These are phyloP conservation scores for Antitrichia curtipendula DNA, from an alignment of 225 moss, liverwort and hornwort species.

Conservation along the genomic window DNA sequence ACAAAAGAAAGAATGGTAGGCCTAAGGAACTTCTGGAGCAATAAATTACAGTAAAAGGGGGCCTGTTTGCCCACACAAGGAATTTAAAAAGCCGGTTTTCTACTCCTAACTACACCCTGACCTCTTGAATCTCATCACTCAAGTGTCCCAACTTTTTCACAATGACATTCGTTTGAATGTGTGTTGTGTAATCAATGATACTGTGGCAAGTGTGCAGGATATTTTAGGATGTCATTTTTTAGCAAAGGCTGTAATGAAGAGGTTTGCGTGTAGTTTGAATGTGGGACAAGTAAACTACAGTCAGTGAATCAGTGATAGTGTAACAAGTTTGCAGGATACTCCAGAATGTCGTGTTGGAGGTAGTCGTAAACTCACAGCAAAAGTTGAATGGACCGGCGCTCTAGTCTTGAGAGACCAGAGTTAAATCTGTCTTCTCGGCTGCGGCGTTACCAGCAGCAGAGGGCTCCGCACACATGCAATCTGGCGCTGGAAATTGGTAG, in stretches of 20 bases:
- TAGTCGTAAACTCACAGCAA: background rate
- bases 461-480: constrained; percentile 54
- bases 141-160: background rate
- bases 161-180: background rate
- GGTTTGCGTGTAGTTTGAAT: background rate
- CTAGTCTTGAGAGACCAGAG: background rate
- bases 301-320: background rate
- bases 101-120: constrained; percentile 4
- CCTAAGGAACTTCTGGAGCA: background rate
- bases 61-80: constrained; percentile 30
- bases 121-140: background rate
- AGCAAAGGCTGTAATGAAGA: background rate
- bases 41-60: constrained; percentile 45
- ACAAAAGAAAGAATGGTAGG: background rate
- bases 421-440: background rate
- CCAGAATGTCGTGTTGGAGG: background rate
- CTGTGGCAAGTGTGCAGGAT: background rate
- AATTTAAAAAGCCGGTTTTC: background rate
- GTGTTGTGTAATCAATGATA: background rate
- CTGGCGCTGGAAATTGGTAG: constrained; percentile 44
- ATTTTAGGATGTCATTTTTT: background rate
- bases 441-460: background rate
- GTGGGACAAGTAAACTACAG: background rate
- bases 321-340: background rate
- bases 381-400: background rate